These are phyloP conservation scores for Multifurca ochricompacta DNA, from an alignment of 768 basidiomycete genomes.

Conservation along the genomic window DNA sequence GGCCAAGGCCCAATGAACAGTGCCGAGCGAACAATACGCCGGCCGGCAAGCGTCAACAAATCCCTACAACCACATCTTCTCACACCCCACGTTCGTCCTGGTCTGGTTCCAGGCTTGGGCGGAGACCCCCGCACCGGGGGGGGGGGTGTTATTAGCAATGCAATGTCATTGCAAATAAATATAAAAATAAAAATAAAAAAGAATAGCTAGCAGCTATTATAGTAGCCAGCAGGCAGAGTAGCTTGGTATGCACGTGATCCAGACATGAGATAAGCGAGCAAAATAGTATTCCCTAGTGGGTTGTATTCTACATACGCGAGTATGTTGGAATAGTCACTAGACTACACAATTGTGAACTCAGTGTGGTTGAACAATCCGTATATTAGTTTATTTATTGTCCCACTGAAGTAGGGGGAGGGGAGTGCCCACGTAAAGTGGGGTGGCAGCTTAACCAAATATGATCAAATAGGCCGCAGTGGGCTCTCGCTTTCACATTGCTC, in stretches of 20 bases:
- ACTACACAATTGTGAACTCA: neutral
- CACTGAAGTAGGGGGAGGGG: neutral
- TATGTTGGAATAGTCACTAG: neutral
- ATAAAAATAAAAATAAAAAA: no score
- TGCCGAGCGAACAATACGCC: slow-evolving; percentile 13
- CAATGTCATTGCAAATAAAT: no score
- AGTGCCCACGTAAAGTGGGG: slow-evolving; percentile 20
- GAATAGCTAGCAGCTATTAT: no score
- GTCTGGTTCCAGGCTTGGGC: slow-evolving; percentile 16
- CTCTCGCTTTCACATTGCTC: slow-evolving; percentile 19
- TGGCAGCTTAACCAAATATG: slow-evolving; percentile 23
- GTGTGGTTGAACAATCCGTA: neutral
- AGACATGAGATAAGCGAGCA: neutral
- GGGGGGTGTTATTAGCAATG: neutral
- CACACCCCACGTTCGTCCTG: slow-evolving; percentile 12
- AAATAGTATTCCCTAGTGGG: neutral
- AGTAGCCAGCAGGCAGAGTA: no score
- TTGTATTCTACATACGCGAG: neutral
- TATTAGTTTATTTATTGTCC: neutral
- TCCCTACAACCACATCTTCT: neutral
- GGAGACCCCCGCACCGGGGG: slow-evolving; percentile 14
- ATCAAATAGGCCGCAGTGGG: slow-evolving; percentile 19
- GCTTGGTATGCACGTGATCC: slow-evolving; percentile 6
- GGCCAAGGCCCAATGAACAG: slow-evolving; percentile 1
- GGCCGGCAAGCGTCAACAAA: slow-evolving; percentile 7